Evolutionary conservation across 441 rosid genomes (phyloP).

Genomic region (Adansonia grandidieri): DNA sequence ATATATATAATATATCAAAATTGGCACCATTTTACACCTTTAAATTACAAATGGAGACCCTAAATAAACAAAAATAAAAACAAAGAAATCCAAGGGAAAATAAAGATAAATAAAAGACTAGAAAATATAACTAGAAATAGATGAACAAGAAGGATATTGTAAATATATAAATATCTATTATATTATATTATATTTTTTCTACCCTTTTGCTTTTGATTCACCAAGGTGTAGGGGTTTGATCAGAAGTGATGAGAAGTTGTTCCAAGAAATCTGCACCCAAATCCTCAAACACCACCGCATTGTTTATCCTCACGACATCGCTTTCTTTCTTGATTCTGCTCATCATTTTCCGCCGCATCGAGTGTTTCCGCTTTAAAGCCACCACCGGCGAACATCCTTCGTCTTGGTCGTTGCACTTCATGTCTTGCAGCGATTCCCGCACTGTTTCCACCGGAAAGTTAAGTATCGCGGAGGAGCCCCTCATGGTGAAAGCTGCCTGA

Average conservation of each 20-base stretch:
- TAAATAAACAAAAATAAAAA: background rate
- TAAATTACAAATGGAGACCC: background rate
- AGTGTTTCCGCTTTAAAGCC: conserved; percentile 80
- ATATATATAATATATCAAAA: too few species aligned
- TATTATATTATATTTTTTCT: background rate
- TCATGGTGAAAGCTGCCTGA: conserved; percentile 83
- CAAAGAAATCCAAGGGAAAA: background rate
- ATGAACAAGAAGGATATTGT: background rate
- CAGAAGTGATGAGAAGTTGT: conserved; percentile 58
- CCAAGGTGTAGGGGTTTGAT: conserved; percentile 38
- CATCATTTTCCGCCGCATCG: conserved; percentile 60
- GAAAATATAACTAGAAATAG: background rate
- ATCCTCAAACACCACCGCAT: conserved; percentile 76
- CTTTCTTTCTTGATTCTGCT: conserved; percentile 49
- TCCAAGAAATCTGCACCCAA: conserved; percentile 79
- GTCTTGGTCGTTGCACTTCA: conserved; percentile 44
- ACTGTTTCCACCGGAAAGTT: conserved; percentile 83
- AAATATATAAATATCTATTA: background rate
- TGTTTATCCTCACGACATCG: conserved; percentile 36
- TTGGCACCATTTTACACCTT: background rate
- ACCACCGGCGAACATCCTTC: conserved; percentile 84
- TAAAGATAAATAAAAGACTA: background rate
- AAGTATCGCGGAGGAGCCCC: conserved; percentile 73
- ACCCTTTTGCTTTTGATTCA: background rate
- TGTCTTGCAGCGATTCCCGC: conserved; percentile 61